Conservation (phyloP, 495 filamentous ascomycete genomes). For the Choiromyces venosus region DNA sequence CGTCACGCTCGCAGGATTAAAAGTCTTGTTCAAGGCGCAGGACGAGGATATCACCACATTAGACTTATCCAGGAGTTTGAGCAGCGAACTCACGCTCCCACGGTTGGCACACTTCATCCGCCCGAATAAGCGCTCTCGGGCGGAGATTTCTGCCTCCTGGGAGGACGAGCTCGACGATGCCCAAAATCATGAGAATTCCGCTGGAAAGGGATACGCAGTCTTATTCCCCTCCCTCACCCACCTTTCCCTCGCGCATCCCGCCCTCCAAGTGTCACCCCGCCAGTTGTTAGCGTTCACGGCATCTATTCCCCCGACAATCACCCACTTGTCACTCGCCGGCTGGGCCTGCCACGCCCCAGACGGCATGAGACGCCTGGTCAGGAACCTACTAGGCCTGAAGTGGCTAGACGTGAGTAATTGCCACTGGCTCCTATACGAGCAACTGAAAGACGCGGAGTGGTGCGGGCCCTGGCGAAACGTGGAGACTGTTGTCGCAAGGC, state of each 20-base stretch:
- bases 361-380: constrained; percentile 21
- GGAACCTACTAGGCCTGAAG: constrained; percentile 27
- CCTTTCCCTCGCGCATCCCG: constrained; percentile 28
- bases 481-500: constrained; percentile 26
- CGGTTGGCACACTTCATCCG: constrained; percentile 18
- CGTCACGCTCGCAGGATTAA: constrained; percentile 12
- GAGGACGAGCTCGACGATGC: neutral
- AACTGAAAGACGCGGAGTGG: constrained; percentile 25
- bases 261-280: constrained; percentile 6
- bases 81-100: constrained; percentile 10
- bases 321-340: constrained; percentile 31
- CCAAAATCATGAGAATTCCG: neutral
- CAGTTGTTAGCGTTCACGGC: constrained; percentile 15
- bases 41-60: constrained; percentile 33
- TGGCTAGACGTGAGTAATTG: constrained; percentile 33
- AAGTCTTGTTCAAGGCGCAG: constrained; percentile 15
- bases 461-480: constrained; percentile 33
- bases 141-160: neutral
- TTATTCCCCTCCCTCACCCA: constrained; percentile 28
- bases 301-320: constrained; percentile 24
- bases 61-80: constrained; percentile 19
- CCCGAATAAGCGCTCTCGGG: neutral
- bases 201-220: neutral
- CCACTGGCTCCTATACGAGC: constrained; percentile 20
- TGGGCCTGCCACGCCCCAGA: constrained; percentile 14